Conservation (phyloP, 2,329 filamentous ascomycete genomes). For the Exophiala sideris region DNA sequence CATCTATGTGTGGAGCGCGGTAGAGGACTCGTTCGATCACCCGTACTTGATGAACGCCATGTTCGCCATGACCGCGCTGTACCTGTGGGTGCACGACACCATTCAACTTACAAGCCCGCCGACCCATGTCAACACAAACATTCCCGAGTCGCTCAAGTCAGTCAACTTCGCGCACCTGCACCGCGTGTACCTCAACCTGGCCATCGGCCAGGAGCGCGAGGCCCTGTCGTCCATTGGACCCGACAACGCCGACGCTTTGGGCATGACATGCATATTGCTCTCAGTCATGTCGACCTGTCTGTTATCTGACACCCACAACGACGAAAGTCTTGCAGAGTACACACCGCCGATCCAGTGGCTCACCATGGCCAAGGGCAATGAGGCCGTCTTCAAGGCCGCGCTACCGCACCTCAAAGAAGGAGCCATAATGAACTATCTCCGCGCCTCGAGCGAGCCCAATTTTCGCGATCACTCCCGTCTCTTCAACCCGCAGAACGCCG, state of each 20-base stretch:
- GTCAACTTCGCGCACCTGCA: slow-evolving; percentile 13
- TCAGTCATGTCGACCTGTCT: slow-evolving; percentile 28
- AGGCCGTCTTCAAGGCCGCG: slow-evolving; percentile 27
- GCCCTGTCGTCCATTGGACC: slow-evolving; percentile 29
- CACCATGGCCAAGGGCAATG: slow-evolving; percentile 30
- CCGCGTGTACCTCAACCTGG: slow-evolving; percentile 22
- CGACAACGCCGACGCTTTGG: slow-evolving; percentile 31
- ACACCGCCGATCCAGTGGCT: slow-evolving; percentile 34
- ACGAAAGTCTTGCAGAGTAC: slow-evolving; percentile 26
- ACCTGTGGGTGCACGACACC: slow-evolving; percentile 6
- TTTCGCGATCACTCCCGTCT: slow-evolving; percentile 23
- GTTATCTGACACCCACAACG: slow-evolving; percentile 30
- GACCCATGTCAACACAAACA: neutral
- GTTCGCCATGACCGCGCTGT: slow-evolving; percentile 13
- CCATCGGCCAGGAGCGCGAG: slow-evolving; percentile 30
- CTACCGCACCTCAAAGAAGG: slow-evolving; percentile 25
- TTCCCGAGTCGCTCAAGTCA: slow-evolving; percentile 3
- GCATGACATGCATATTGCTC: slow-evolving; percentile 31
- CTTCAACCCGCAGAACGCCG: slow-evolving; percentile 26
- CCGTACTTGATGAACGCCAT: slow-evolving; percentile 12
- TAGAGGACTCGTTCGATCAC: slow-evolving; percentile 5
- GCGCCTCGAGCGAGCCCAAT: slow-evolving; percentile 25
- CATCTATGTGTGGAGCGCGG: slow-evolving; percentile 3
- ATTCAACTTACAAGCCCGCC: neutral
- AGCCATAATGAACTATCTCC: slow-evolving; percentile 28